Evolutionary conservation across 192 early-diverging fungal genomes (phyloP), one percentile per base, ranked within the genome.

Genomic region (Linderina pennispora): DNA sequence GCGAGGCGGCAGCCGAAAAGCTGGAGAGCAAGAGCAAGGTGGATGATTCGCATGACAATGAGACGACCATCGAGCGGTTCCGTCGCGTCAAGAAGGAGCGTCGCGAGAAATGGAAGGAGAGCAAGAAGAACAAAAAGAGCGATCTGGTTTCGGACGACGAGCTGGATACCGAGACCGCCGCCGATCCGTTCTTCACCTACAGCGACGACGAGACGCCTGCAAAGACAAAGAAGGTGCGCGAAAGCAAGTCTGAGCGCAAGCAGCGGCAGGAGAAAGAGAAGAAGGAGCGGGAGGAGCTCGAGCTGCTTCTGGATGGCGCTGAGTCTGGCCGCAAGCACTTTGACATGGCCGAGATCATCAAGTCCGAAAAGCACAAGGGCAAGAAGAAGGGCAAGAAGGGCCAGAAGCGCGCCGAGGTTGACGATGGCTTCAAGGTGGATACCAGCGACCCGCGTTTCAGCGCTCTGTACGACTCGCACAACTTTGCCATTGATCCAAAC

Each of bases 401-500:
- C n/a, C 59, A 55, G 13, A 80, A 78, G 48, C 76, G 65, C 20
- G 55, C 43, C 1, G 80, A 77, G 45, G 75, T 74, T 9, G 48
- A 72, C 8, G 93, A 96, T 36, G 80, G 83, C 45, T 98, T 98
- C 60, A 79, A 89, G 48, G 82, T 98, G 34, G 71, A 98, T 55
- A 79, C 86, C 3, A 58, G 51, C 26, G 95, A 98, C 67, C 79
- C 89, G 40, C 83, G 95, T 45, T 98, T 98, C 57, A 59, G 77
- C 15, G 82, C 86, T 0, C 26, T 94, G 58, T 75, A 83, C 24
- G 83, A 90, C 3, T 84, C 81, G 8, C 84, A 91, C 62, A 83
- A 88, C 43, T 95, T 94, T 67, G 91, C 91, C 20, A 89, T 98
- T 36, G 95, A 98, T 58, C 91, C 93, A 14, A 93, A 90, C 28